These are phyloP conservation scores for Hypholoma fasciculare DNA, from an alignment of 768 basidiomycete genomes.

Conservation along the genomic window DNA sequence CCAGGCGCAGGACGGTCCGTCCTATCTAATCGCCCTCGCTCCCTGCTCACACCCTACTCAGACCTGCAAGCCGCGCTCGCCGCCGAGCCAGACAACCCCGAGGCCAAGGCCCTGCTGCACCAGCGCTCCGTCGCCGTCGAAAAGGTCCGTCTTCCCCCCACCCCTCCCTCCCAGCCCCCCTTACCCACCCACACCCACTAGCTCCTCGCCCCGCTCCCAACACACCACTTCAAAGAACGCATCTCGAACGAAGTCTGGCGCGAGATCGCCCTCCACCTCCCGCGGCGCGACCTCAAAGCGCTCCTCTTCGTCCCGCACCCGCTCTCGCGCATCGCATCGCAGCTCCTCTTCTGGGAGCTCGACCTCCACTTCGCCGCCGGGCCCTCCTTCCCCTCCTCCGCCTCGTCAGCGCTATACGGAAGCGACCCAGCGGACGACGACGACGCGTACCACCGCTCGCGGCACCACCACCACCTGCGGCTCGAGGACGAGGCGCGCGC, in stretches of 20 bases:
- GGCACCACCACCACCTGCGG: background rate
- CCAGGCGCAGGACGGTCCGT: slow-evolving; percentile 66
- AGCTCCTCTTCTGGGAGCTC: slow-evolving; percentile 63
- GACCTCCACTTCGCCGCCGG: slow-evolving; percentile 60
- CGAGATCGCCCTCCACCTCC: slow-evolving; percentile 62
- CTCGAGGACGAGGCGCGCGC: slow-evolving; percentile 4
- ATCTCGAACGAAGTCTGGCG: slow-evolving; percentile 75
- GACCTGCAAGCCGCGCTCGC: slow-evolving; percentile 67
- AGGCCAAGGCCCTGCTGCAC: slow-evolving; percentile 61
- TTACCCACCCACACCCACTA: slow-evolving; percentile 11
- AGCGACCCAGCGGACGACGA: background rate
- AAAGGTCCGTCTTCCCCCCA: slow-evolving; percentile 39
- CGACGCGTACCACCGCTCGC: background rate
- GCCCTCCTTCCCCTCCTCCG: too few species aligned
- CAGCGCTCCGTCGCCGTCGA: slow-evolving; percentile 55
- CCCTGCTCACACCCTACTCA: slow-evolving; percentile 26
- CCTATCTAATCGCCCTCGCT: background rate
- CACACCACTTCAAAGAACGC: slow-evolving; percentile 40
- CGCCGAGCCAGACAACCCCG: slow-evolving; percentile 68
- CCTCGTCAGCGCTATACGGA: background rate
- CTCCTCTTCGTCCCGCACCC: slow-evolving; percentile 65
- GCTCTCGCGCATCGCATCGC: slow-evolving; percentile 67
- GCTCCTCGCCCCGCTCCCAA: slow-evolving; percentile 42
- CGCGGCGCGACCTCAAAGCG: slow-evolving; percentile 63
- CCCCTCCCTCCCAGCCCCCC: background rate